Conservation (phyloP, 2,329 filamentous ascomycete species). For the Exophiala calicioides region DNA sequence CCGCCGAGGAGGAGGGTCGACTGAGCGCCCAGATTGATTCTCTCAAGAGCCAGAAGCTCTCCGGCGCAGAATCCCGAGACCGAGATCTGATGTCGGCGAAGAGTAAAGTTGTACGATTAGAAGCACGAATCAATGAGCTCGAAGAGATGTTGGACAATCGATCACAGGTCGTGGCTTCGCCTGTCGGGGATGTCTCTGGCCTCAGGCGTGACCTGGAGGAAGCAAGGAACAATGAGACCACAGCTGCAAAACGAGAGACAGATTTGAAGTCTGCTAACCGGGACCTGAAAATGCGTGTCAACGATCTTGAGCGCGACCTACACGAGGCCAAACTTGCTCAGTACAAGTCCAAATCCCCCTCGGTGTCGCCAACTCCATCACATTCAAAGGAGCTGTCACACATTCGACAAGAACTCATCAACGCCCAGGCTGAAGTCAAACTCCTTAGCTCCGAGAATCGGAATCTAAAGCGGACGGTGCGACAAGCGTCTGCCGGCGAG, state of each 20-base stretch:
- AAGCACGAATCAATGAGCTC: conserved; percentile 55
- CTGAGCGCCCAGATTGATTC: conserved; percentile 51
- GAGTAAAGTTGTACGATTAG: conserved; percentile 65
- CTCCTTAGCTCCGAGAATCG: conserved; percentile 56
- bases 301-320: conserved; percentile 66
- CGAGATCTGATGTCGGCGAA: conserved; percentile 56
- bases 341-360: conserved; percentile 52
- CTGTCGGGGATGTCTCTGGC: conserved; percentile 55
- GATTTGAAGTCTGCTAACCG: conserved; percentile 64
- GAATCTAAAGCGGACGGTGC: conserved; percentile 54
- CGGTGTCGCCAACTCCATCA: conserved; percentile 55
- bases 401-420: conserved; percentile 62
- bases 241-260: conserved; percentile 65
- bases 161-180: conserved; percentile 43
- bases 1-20: conserved; percentile 65
- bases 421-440: conserved; percentile 60
- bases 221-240: conserved; percentile 66
- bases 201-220: conserved; percentile 64
- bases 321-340: conserved; percentile 59
- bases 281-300: conserved; percentile 64
- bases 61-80: conserved; percentile 44
- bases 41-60: conserved; percentile 54
- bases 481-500: conserved; percentile 47
- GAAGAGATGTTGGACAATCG: conserved; percentile 58
- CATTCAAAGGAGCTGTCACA: conserved; percentile 60